These are phyloP conservation scores for Syzygium oleosum DNA, from an alignment of 345 rosid genomes.

Conservation along the genomic window DNA sequence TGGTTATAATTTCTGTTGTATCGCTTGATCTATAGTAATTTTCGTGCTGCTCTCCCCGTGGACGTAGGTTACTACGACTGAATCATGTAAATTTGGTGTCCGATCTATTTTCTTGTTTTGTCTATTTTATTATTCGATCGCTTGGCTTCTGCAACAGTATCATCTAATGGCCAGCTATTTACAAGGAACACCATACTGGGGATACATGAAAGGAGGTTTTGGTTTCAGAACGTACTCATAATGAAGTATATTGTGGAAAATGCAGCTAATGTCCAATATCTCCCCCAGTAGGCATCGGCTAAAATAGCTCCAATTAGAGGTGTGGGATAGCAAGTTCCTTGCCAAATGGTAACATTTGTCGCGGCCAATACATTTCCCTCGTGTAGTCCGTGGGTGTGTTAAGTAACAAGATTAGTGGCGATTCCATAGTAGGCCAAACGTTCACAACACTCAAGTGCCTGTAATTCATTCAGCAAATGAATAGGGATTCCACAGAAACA, in stretches of 20 bases:
- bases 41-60: too few relatives aligned
- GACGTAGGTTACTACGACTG: too few relatives aligned
- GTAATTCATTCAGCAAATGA: background rate
- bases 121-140: too few relatives aligned
- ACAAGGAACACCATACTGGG: background rate
- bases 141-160: too few relatives aligned
- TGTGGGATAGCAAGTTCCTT: conserved; percentile 30
- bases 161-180: background rate
- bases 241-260: conserved; percentile 29
- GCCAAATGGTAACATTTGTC: conserved; percentile 25
- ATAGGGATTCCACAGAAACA: background rate
- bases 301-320: conserved; percentile 33
- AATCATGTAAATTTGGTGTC: too few relatives aligned
- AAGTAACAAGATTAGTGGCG: conserved; percentile 32
- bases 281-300: conserved; percentile 37
- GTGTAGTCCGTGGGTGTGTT: conserved; percentile 26
- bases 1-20: too few relatives aligned
- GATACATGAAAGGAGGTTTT: background rate
- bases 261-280: conserved; percentile 34
- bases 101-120: too few relatives aligned
- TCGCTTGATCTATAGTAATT: too few relatives aligned
- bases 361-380: conserved; percentile 29
- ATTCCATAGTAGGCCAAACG: conserved; percentile 36
- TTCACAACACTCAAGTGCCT: conserved; percentile 33
- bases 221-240: background rate